Evolutionary conservation across 164 flowering plant genomes (phyloP), one percentile per base, ranked within the genome.

Genomic region (Platanus orientalis): DNA sequence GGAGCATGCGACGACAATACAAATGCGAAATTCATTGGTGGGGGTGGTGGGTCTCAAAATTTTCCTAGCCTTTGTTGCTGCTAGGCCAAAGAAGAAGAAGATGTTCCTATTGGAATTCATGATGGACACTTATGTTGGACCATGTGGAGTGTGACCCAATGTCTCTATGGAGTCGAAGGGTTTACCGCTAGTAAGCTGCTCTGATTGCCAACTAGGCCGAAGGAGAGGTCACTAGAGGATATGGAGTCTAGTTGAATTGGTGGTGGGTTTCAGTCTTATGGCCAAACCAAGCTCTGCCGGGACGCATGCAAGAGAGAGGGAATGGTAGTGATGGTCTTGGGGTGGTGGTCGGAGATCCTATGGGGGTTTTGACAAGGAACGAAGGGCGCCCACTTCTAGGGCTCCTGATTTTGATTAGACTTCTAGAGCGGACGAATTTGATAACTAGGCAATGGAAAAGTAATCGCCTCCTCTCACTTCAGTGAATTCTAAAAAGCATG

Each of bases 311-410:
- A 20, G 78, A 58, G 27, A 28, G 71, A 29, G 64, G 61, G 1
- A 70, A 64, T 28, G 88, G 69, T 11, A 57, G 57, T 14, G 90
- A 76, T 3, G 81, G 73, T 71, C 76, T 1, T 75, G 89, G 85
- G n/a, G n/a, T n/a, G 78, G 82, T 17, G 80, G 71, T 29, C 69
- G 85, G 62, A 79, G 87, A 64, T 70, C 76, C 11, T 75, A 78
- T 47, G 92, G 92, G 7, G 86, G 93, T n/a, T 88, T 85, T 56
- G 90, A 83, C 16, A 93, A 88, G 1, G 93, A 83, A 40, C 75
- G 87, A 6, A 65, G 87, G 53, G 79, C 74, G 34, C 69, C 72
- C 3, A 65, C 77, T 16, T 75, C 86, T 74, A 78, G 79, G 73
- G 71, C 50, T 66, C 73, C 76, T 17, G 79, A 73, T 26, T 69